phyloP scores from a whole-genome alignment of 495 filamentous ascomycete genomes.

The Podospora bellae-mahoneyi region DNA sequence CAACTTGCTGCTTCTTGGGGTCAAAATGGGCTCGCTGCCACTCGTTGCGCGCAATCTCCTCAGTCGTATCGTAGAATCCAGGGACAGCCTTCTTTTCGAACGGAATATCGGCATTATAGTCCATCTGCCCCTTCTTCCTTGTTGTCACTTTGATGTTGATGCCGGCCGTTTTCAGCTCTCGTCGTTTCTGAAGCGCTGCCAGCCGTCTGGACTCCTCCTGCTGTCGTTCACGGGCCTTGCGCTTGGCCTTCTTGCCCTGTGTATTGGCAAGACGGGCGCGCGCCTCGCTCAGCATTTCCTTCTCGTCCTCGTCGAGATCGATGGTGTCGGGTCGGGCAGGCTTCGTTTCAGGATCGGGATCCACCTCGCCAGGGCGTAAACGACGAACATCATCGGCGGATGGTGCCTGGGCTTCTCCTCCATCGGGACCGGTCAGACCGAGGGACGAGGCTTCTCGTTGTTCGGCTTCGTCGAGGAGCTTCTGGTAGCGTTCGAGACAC shows the following conservation, averaged over 20 bases:
- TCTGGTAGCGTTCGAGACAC: slow-evolving; percentile 95
- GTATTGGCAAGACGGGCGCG: slow-evolving; percentile 95
- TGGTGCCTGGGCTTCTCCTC: slow-evolving; percentile 82
- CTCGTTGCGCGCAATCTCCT: slow-evolving; percentile 79
- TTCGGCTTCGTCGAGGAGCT: slow-evolving; percentile 92
- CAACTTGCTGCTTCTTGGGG: slow-evolving; percentile 88
- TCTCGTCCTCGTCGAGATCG: slow-evolving; percentile 97
- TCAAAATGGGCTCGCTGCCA: slow-evolving; percentile 84
- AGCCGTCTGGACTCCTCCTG: slow-evolving; percentile 89
- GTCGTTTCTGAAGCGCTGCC: slow-evolving; percentile 87
- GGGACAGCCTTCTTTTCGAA: slow-evolving; percentile 89
- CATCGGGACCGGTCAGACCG: slow-evolving; percentile 81
- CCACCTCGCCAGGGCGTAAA: slow-evolving; percentile 86
- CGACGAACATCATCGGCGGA: slow-evolving; percentile 90
- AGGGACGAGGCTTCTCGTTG: slow-evolving; percentile 76
- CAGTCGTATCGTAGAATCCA: slow-evolving; percentile 89
- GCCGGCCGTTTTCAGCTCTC: slow-evolving; percentile 93
- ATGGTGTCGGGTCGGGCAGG: slow-evolving; percentile 96
- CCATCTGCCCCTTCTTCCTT: slow-evolving; percentile 93
- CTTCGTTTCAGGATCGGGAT: slow-evolving; percentile 94
- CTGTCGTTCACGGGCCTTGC: slow-evolving; percentile 93
- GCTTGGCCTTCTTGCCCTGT: slow-evolving; percentile 97
- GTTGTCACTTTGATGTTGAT: slow-evolving; percentile 98
- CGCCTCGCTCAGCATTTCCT: slow-evolving; percentile 98
- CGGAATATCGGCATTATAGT: slow-evolving; percentile 98